Evolutionary conservation across 768 basidiomycete species (phyloP).

Genomic region (Hypholoma fasciculare): DNA sequence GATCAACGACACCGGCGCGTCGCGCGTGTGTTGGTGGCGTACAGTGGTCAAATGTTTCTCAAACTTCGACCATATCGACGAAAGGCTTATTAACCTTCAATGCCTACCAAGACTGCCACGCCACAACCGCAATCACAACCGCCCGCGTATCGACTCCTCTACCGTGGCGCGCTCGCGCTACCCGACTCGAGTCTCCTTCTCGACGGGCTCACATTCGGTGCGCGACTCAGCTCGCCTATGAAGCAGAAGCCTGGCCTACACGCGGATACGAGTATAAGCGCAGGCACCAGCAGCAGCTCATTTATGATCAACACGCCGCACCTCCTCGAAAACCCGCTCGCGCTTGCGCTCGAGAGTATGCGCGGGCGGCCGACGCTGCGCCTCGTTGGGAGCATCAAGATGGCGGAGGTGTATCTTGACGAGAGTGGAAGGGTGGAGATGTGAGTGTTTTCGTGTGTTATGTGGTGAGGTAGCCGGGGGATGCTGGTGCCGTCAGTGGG

Average conservation of each 20-base stretch:
- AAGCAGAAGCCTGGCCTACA: constrained; percentile 16
- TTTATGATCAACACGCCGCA: constrained; percentile 4
- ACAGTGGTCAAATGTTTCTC: too few species aligned
- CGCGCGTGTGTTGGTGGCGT: too few species aligned
- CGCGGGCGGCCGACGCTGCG: constrained; percentile 67
- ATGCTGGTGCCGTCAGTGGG: background rate
- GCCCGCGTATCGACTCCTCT: constrained; percentile 53
- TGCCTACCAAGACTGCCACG: too few species aligned
- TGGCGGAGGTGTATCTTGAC: constrained; percentile 63
- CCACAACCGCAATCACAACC: too few species aligned
- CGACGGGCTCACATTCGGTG: constrained; percentile 73
- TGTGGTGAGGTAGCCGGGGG: background rate
- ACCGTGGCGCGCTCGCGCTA: constrained; percentile 72
- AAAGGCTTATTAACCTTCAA: too few species aligned
- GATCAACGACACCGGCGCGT: too few species aligned
- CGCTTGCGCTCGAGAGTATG: constrained; percentile 78
- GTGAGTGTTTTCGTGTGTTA: constrained; percentile 18
- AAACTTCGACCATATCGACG: too few species aligned
- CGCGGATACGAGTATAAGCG: background rate
- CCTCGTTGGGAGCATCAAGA: constrained; percentile 51
- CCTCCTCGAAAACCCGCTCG: constrained; percentile 67
- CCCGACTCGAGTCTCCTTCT: constrained; percentile 72
- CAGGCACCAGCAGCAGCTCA: too few species aligned
- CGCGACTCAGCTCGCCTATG: constrained; percentile 41
- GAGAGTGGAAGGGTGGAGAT: constrained; percentile 48